Base-by-base conservation (phyloP, 306 rosid species). In the Senna siamea region DNA sequence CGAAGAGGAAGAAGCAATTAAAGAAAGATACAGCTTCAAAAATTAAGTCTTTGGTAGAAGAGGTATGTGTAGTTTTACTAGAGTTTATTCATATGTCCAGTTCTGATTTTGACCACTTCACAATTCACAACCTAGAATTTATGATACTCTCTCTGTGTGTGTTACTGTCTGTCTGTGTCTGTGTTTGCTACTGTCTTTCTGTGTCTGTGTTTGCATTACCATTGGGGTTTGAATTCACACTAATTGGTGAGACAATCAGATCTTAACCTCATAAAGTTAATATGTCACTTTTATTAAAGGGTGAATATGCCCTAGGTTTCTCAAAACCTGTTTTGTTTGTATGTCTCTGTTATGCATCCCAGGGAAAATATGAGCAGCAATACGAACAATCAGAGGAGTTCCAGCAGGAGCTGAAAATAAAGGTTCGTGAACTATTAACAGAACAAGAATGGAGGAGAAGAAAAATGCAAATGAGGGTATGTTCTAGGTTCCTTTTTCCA, bases 391-490 rank as follows among this genome's bases (percentile, higher is more conserved):
- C 98, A 22, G 97, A 90, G 73, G 96, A 90, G 75, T 95, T 90
- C 83, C 79, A 83, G 90, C 88, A 87, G 84, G 97, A 95, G 85
- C 87, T 95, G 53, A 95, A 88, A 76, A 71, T 88, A 76, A 94
- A 92, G 78, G 99, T 95, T 79, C 86, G 96, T 78, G 97, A 92
- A 86, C 81, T 95, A 71, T 86, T 95, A 81, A 92, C 99, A 37
- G 96, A 95, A 46, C 97, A 95, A 82, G 98, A 95, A 86, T 95
- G 99, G 99, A 87, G 98, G 81, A 90, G 97, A 86, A 85, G 96
- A 78, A 94, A 94, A 87, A 94, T 89, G 96, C 96, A 88, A 85
- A 92, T 92, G 99, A 87, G 99, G 92, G 98, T 92, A 88, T 72
- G 91, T 56, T 46, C 65, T 58, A 75, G 62, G 32, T 23, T 10